Conservation (phyloP, 345 rosid genomes). For the Citrus cavaleriei region DNA sequence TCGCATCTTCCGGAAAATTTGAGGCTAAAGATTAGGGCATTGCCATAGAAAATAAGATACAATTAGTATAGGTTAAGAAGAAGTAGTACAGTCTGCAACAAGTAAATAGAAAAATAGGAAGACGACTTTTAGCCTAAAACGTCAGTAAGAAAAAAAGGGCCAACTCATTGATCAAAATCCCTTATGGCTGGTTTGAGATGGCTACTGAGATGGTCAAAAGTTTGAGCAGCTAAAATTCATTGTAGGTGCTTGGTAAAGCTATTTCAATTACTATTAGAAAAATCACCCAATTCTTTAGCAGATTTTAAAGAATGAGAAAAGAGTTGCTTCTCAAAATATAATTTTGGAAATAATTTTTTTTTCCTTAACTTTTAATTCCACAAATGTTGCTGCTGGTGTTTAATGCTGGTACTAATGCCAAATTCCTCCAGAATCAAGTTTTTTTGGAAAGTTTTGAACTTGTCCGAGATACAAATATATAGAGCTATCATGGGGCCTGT, state of each 20-base stretch:
- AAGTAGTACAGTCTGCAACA: background rate
- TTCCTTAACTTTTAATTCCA: background rate
- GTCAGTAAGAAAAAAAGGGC: background rate
- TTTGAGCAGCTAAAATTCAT: background rate
- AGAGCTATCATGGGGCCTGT: background rate
- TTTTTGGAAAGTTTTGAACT: background rate
- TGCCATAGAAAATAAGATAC: background rate
- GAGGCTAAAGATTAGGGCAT: constrained; percentile 45
- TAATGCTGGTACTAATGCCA: background rate
- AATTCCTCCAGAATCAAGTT: background rate
- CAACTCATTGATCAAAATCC: background rate
- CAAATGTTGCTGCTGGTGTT: background rate
- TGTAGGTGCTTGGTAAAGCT: background rate
- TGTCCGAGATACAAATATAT: background rate
- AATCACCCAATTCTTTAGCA: background rate
- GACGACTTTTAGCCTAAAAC: background rate
- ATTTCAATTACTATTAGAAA: background rate
- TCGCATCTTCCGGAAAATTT: constrained; percentile 55
- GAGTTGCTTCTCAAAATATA: background rate
- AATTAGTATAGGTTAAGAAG: background rate
- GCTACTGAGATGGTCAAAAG: background rate
- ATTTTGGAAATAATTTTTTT: background rate
- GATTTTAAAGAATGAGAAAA: background rate
- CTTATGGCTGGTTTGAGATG: background rate
- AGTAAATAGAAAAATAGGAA: background rate